A percentile compares a stretch with the other conserved stretches of the same genome.
phyloP scores from a whole-genome alignment of 2,329 filamentous ascomycete genomes.

The Beauveria sp. region DNA sequence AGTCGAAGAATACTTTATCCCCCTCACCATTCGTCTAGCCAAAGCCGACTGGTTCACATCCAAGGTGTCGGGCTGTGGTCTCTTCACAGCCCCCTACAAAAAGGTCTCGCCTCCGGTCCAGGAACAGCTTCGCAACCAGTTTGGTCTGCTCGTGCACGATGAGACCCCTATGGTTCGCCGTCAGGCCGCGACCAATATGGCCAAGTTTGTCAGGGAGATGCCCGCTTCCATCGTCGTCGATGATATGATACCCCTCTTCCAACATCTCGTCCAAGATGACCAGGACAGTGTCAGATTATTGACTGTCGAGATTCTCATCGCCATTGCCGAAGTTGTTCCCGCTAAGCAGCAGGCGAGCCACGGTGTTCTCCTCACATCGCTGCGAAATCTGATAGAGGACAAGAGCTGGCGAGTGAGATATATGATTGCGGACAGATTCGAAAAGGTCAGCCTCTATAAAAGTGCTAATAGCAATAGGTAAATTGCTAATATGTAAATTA shows the following conservation, averaged over 20 bases:
- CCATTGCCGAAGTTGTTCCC: constrained; percentile 92
- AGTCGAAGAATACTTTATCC: constrained; percentile 96
- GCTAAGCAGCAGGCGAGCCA: constrained; percentile 98
- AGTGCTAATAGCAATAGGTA: not conserved
- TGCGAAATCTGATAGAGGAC: constrained; percentile 92
- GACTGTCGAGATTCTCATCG: constrained; percentile 93
- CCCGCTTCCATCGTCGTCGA: constrained; percentile 83
- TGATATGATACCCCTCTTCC: constrained; percentile 98
- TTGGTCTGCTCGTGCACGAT: constrained; percentile 88
- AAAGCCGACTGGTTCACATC: constrained; percentile 99
- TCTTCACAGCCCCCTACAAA: constrained; percentile 89
- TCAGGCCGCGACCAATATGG: constrained; percentile 91
- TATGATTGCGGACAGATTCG: constrained; percentile 98
- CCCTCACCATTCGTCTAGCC: constrained; percentile 87
- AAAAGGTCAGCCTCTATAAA: constrained; percentile 58
- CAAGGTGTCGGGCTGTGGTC: constrained; percentile 93
- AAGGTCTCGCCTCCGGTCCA: constrained; percentile 84
- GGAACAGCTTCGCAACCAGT: constrained; percentile 85
- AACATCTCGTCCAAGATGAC: constrained; percentile 92
- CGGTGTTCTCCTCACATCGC: constrained; percentile 80
- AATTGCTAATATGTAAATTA: constrained; percentile 27
- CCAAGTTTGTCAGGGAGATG: constrained; percentile 98
- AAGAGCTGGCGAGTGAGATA: constrained; percentile 99
- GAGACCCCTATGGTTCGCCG: constrained; percentile 98
- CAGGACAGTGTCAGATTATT: constrained; percentile 95